Evolutionary conservation across 305 asterid genomes (phyloP), one percentile per base, ranked within the genome.

Genomic region (Coffea humblotiana): DNA sequence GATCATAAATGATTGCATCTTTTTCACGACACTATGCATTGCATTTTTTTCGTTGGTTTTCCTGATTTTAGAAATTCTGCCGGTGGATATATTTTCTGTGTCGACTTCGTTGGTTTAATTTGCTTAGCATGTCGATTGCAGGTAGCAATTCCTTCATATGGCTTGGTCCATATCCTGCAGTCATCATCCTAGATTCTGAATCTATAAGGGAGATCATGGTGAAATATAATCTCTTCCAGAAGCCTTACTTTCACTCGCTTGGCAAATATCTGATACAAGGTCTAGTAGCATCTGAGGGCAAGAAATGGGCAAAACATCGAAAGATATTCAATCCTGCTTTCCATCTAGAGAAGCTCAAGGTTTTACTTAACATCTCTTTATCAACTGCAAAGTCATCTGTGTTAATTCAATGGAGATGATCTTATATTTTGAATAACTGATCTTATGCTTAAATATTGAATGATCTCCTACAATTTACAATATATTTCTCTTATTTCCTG

Each of bases 271-370:
- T 83, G 19, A 47, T 45, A 54, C 60, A 66, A 76, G 86, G 84
- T 6, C 67, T 83, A 4, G 68, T 64, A 23, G 77, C 29, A 47
- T 45, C 47, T 32, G 79, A 83, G 4, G 76, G 79, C 0, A 79
- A 80, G 0, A 77, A 80, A 43, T 83, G 84, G 84, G 58, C 58
- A 12, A 80, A 80, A 35, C 82, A 77, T 47, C 76, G 79, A 48
- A 83, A 75, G 71, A 65, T 83, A 48, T 45, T 80, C 35, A 66
- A 77, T 51, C 84, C 86, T 12, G 79, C 84, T 52, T 83, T 83
- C 72, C 79, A 83, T 32, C 21, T 80, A 8, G 84, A 80, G 79
- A 83, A 80, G 64, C 58, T 83, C 72, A 83, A 83, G 84, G 84
- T 83, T 32, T 0, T 19, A 13, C 71, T 25, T 49, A 1, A 18